Evolutionary conservation across 2,329 filamentous ascomycete species (phyloP), one percentile per base, ranked within the genome.

Genomic region (Tolypocladium endophyticum): DNA sequence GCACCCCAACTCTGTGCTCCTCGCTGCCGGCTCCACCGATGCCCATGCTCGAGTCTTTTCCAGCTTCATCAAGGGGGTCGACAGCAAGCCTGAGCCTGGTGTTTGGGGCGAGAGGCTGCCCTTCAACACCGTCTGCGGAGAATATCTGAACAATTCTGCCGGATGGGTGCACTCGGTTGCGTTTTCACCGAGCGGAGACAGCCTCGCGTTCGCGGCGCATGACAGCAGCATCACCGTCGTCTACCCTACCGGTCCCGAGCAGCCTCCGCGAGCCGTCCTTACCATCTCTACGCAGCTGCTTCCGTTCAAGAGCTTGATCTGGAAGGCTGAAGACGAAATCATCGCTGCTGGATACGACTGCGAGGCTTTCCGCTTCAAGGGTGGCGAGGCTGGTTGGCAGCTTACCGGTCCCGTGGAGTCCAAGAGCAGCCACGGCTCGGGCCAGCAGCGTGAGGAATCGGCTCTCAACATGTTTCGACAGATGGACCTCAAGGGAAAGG

Each of bases 91-190:
- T 1, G 89, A 94, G 67, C 87, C 92, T 9, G 89, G 87, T 63
- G 89, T 88, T 12, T 99, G 94, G 94, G 94, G 94, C 61, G 94
- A 99, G 79, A 82, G 93, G 56, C 79, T 99, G 63, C 94, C 94
- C 8, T 99, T 99, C 81, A 97, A 97, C 78, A 99, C 94, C 4
- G 92, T 99, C 57, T 99, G 94, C 70, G 94, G 94, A 70, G 94
- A 99, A 76, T 99, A 86, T 71, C 74, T 97, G 67, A 99, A 99
- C 75, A 93, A 94, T 75, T 95, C 92, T 1, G 94, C 94, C 35
- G 94, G 94, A 23, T 99, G 94, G 94, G 86, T 99, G 4, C 94
- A 97, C 77, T 88, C 89, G 38, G 90, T 96, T 18, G 87, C 88
- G 18, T 99, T 99, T 76, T 96, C 92, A 2, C 94, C 94, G 0